Evolutionary conservation across 169 alveolate species (phyloP).

Genomic region (Perkinsus marinus): DNA sequence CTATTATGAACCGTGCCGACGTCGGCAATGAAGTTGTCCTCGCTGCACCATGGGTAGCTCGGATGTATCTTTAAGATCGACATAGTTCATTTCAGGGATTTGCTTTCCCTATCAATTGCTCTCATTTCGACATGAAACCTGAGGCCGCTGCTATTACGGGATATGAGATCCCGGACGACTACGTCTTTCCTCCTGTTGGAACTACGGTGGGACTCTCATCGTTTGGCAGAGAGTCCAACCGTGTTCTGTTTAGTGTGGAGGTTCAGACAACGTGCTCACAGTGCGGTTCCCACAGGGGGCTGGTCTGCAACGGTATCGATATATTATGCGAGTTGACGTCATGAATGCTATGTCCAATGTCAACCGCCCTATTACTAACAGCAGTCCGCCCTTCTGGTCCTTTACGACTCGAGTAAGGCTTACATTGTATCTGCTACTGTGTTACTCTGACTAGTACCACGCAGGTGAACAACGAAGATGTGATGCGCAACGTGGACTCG

Average conservation of each 20-base stretch:
- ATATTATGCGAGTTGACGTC: background rate
- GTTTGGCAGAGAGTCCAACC: background rate
- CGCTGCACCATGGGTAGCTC: background rate
- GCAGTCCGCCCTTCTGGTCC: background rate
- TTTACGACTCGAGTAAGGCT: background rate
- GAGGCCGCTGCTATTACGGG: background rate
- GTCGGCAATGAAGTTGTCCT: background rate
- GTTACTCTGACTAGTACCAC: background rate
- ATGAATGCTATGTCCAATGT: background rate
- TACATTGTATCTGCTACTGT: background rate
- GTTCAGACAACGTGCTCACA: background rate
- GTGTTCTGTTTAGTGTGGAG: background rate
- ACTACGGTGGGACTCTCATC: background rate
- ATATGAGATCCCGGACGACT: background rate
- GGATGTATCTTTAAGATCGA: background rate
- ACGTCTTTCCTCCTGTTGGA: background rate
- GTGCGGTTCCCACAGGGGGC: background rate
- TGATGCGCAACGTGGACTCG: background rate
- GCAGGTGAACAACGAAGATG: background rate
- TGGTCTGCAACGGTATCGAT: background rate
- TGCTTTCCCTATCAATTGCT: background rate
- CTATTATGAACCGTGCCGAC: slow-evolving; percentile 6
- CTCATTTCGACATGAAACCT: background rate
- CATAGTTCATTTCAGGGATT: background rate
- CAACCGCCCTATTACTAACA: background rate